Percentiles rank a stretch among this genome's conserved stretches.
These are phyloP conservation scores for Arthrobotrys sinensis DNA, from an alignment of 2,329 filamentous ascomycete species.

Conservation along the genomic window DNA sequence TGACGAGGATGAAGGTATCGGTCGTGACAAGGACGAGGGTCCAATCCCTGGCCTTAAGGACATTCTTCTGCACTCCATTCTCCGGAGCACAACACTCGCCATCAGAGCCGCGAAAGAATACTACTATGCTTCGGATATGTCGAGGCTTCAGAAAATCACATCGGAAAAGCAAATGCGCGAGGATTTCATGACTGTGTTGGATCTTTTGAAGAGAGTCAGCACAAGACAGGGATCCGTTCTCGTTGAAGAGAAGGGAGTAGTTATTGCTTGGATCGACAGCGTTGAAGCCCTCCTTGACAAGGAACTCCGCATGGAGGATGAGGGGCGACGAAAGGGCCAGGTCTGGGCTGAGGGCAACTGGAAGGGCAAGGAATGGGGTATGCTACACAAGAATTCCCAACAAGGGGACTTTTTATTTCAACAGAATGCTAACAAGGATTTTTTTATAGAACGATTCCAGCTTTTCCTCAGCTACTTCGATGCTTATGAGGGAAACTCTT, in stretches of 20 bases:
- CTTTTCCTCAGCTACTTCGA: slow-evolving; percentile 65
- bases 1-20: slow-evolving; percentile 54
- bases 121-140: slow-evolving; percentile 91
- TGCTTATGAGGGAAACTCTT: slow-evolving; percentile 56
- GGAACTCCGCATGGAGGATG: slow-evolving; percentile 83
- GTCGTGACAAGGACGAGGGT: slow-evolving; percentile 54
- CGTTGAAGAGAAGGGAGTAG: slow-evolving; percentile 81
- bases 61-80: slow-evolving; percentile 72
- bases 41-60: slow-evolving; percentile 57
- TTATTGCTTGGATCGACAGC: slow-evolving; percentile 83
- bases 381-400: slow-evolving; percentile 58
- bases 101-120: slow-evolving; percentile 96
- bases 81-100: slow-evolving; percentile 94
- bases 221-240: slow-evolving; percentile 84
- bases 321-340: slow-evolving; percentile 78
- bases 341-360: slow-evolving; percentile 86
- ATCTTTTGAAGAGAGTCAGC: slow-evolving; percentile 92
- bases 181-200: slow-evolving; percentile 87
- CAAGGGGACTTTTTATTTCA: slow-evolving; percentile 63
- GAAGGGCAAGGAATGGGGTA: slow-evolving; percentile 77
- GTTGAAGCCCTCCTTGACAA: slow-evolving; percentile 82
- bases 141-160: slow-evolving; percentile 87
- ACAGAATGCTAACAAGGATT: slow-evolving; percentile 49
- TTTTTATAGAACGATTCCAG: slow-evolving; percentile 63
- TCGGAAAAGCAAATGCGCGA: slow-evolving; percentile 87